Conservation (phyloP, 1,284 basidiomycete species). For the Ceratobasidium sp. region DNA sequence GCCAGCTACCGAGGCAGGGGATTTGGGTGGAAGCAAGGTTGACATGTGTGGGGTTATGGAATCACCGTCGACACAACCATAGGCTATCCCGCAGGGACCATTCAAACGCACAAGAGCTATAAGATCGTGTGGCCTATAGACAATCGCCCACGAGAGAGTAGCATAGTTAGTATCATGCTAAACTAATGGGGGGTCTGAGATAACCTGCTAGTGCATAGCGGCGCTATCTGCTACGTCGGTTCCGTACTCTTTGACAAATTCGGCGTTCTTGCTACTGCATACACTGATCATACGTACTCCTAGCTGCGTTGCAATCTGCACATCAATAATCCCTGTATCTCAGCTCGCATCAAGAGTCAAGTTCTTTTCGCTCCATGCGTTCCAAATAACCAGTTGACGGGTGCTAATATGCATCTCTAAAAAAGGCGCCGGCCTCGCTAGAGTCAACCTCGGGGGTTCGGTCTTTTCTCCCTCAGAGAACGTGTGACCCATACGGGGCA, state of each 20-base stretch:
- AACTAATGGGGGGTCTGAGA: too few relatives aligned
- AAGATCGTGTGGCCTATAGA: slow-evolving; percentile 8
- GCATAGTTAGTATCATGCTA: too few relatives aligned
- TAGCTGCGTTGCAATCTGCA: slow-evolving; percentile 51
- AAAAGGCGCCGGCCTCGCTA: neutral
- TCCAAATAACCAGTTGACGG: too few relatives aligned
- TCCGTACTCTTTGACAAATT: slow-evolving; percentile 19
- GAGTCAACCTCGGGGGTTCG: neutral
- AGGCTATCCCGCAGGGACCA: slow-evolving; percentile 12
- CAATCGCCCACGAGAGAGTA: too few relatives aligned
- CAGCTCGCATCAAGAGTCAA: slow-evolving; percentile 19
- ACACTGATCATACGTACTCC: slow-evolving; percentile 1
- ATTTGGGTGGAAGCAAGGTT: slow-evolving; percentile 3
- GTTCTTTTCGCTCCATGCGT: too few relatives aligned
- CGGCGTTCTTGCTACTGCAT: slow-evolving; percentile 21
- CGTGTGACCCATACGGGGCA: neutral
- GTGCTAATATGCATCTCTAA: too few relatives aligned
- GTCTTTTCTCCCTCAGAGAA: slow-evolving; percentile 2
- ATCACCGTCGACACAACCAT: slow-evolving; percentile 24
- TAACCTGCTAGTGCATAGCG: too few relatives aligned
- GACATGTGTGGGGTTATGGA: slow-evolving; percentile 14
- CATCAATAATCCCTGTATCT: slow-evolving; percentile 20
- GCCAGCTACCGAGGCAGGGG: too few relatives aligned
- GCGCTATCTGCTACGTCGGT: too few relatives aligned
- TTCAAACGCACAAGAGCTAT: neutral